Evolutionary conservation across 129 eudicot genomes (phyloP).

Genomic region (Pittosporum tobira): DNA sequence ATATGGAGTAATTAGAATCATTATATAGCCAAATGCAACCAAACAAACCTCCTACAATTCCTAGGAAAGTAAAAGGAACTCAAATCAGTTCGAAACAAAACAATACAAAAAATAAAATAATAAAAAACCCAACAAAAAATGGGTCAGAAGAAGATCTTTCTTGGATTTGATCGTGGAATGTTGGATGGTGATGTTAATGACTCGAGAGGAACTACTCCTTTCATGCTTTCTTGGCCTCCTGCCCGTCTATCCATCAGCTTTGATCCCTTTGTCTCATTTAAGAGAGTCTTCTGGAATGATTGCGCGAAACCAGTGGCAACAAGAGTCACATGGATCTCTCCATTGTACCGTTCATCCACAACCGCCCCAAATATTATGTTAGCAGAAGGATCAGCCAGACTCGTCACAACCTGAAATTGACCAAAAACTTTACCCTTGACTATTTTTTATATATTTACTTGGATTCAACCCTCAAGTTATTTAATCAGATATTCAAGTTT

Average conservation of each 20-base stretch:
- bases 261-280: constrained; percentile 51
- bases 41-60: neutral
- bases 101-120: constrained; percentile 5
- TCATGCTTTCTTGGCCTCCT: constrained; percentile 29
- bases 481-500: too few species aligned
- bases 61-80: neutral
- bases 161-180: constrained; percentile 27
- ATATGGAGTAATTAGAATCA: neutral
- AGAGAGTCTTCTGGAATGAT: constrained; percentile 77
- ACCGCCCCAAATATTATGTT: constrained; percentile 98
- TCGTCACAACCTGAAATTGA: constrained; percentile 74
- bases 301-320: constrained; percentile 96
- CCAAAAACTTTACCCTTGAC: too few species aligned
- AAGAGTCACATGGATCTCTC: constrained; percentile 89
- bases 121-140: neutral
- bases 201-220: constrained; percentile 24
- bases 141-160: constrained; percentile 67
- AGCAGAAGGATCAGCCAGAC: constrained; percentile 93
- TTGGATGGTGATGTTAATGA: constrained; percentile 29
- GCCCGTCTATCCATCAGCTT: constrained; percentile 44
- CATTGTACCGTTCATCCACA: constrained; percentile 88
- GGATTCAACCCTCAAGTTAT: neutral
- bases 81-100: neutral
- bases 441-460: too few species aligned
- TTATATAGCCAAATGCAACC: constrained; percentile 4